Conservation (phyloP, 768 basidiomycete species). For the Collybia nuda region DNA sequence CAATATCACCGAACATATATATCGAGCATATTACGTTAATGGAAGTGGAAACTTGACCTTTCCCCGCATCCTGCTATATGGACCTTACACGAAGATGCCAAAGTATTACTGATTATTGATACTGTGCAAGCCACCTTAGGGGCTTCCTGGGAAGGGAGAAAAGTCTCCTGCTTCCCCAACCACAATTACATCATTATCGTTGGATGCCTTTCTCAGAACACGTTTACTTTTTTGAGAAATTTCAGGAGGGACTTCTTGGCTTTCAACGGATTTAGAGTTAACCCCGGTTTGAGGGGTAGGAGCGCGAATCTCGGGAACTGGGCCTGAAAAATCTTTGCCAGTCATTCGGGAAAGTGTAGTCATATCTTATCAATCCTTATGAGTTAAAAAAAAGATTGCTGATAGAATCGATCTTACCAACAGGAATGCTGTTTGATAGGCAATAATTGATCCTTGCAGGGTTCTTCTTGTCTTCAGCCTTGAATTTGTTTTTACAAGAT, state of each 20-base stretch:
- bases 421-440: conserved; percentile 73
- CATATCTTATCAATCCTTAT: conserved; percentile 51
- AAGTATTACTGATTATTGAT: too few species aligned
- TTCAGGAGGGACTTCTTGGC: conserved; percentile 12
- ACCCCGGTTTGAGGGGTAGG: conserved; percentile 32
- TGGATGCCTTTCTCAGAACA: conserved; percentile 22
- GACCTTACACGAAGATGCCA: too few species aligned
- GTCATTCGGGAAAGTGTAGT: conserved; percentile 75
- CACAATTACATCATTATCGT: conserved; percentile 34
- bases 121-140: conserved; percentile 1
- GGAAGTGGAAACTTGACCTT: too few species aligned
- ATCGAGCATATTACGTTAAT: too few species aligned
- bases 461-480: conserved; percentile 83
- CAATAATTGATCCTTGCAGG: conserved; percentile 72
- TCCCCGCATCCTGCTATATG: too few species aligned
- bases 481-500: conserved; percentile 93
- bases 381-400: background rate
- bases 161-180: conserved; percentile 35
- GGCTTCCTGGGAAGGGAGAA: conserved; percentile 17
- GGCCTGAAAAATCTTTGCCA: conserved; percentile 83
- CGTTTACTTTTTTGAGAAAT: conserved; percentile 13
- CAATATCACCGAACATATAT: too few species aligned
- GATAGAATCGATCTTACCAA: conserved; percentile 49
- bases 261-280: conserved; percentile 11
- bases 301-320: conserved; percentile 63